Base-by-base conservation (phyloP, 108 stramenopile genomes). In the Pseudonitzschia multistriata region DNA sequence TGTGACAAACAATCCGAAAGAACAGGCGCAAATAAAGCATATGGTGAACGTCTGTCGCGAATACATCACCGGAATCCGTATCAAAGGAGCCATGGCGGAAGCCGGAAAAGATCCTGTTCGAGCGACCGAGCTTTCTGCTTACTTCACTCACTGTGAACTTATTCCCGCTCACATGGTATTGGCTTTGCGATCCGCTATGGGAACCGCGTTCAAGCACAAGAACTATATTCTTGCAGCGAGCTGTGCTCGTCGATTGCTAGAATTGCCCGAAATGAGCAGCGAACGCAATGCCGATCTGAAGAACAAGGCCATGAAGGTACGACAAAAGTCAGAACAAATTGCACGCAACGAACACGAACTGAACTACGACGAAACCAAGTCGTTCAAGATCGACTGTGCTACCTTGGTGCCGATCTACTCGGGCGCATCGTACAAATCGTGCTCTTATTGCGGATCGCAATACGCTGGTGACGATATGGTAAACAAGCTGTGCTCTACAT, bases 131-230 rank as follows among this genome's bases (percentile, higher is more conserved):
- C 93, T 99, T 19, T 89, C 97, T 29, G 99, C 99, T 8, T 98
- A 98, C 87, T 97, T 99, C 72, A 99, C 99, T n/a, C 98, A 98
- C 83, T 98, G 98, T 82, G 96, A 98, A 70, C 83, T 99, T 63
- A 96, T 97, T 70, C 97, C 99, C 21, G 88, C 90, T 21, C 99
- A 99, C 79, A 74, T 97, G 70, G 79, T 98, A 17, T 85, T 99
- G 48, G 96, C 96, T 7, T 90, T 99, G 15, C 90, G 97, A 64
- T 85, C 96, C 79, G 99, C 99, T 60, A 99, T 99, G 99, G 94
- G 94, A 40, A 83, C 92, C 35, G 96, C 98, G 31, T 99, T 98
- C 85, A 99, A 99, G 85, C 83, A 94, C 82, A 97, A 98, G 80
- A 96, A 98, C 72, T 98, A 82, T 68, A 96, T 97, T 78, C 83